A percentile compares a stretch with the other conserved stretches of the same genome.
Conservation (phyloP, 371 early-diverging fungal species). For the Mortierella sp. region DNA sequence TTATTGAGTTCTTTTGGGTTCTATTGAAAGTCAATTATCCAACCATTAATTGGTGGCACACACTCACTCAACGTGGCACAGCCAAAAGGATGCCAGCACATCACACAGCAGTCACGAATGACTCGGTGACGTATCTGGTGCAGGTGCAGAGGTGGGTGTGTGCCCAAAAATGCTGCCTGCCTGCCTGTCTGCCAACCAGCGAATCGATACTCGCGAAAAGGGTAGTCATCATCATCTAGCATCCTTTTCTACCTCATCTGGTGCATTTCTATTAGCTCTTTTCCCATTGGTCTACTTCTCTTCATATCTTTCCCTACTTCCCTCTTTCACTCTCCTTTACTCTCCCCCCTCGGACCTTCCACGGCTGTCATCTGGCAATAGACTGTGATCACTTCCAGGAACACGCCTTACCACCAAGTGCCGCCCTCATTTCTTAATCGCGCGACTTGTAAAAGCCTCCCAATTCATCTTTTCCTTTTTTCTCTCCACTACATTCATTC, state of each 20-base stretch:
- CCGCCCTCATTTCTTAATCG: neutral
- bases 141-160: neutral
- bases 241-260: neutral
- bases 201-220: neutral
- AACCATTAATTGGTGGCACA: neutral
- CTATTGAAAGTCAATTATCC: neutral
- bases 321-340: neutral
- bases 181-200: neutral
- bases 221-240: conserved; percentile 12
- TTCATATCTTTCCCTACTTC: neutral
- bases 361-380: neutral
- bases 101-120: neutral
- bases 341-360: neutral
- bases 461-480: neutral
- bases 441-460: neutral
- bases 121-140: conserved; percentile 12
- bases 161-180: too few relatives aligned
- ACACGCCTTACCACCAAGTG: conserved; percentile 4
- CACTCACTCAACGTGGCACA: conserved; percentile 26
- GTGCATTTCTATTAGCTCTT: neutral
- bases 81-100: conserved; percentile 23
- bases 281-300: neutral
- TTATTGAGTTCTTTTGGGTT: neutral
- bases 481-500: neutral
- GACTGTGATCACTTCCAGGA: conserved; percentile 1